These are phyloP conservation scores for Cryptococcus sp. DNA, from an alignment of 1,284 basidiomycete genomes.

Conservation along the genomic window DNA sequence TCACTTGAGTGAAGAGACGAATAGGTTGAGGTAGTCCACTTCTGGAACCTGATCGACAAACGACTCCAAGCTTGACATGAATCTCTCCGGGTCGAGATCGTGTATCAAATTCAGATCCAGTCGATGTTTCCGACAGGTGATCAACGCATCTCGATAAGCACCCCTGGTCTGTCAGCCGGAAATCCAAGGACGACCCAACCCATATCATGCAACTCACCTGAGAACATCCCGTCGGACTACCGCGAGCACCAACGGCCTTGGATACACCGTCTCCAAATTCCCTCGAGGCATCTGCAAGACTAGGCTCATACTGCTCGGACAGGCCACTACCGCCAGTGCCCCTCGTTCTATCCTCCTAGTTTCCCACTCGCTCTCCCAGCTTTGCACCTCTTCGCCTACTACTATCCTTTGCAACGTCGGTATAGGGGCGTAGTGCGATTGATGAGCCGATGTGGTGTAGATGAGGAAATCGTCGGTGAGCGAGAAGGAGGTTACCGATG, in stretches of 20 bases:
- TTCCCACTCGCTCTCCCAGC: conserved; percentile 55
- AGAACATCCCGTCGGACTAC: conserved; percentile 69
- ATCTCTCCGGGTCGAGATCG: conserved; percentile 66
- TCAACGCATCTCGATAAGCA: conserved; percentile 76
- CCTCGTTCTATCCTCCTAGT: conserved; percentile 77
- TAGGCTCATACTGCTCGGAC: conserved; percentile 79
- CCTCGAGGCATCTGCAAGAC: conserved; percentile 97
- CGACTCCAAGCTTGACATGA: conserved; percentile 57
- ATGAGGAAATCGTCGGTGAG: conserved; percentile 76
- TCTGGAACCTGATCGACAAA: conserved; percentile 84
- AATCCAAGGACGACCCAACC: neutral
- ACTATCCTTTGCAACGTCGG: conserved; percentile 32
- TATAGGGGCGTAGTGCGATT: conserved; percentile 68
- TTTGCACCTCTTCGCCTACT: conserved; percentile 22
- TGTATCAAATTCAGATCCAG: conserved; percentile 86
- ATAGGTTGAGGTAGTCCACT: conserved; percentile 88
- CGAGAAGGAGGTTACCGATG: conserved; percentile 72
- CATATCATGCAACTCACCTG: conserved; percentile 51
- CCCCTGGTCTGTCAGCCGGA: conserved; percentile 19
- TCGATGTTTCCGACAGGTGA: conserved; percentile 86
- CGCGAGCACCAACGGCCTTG: conserved; percentile 82
- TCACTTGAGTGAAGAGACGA: conserved; percentile 77
- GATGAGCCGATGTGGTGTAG: conserved; percentile 79
- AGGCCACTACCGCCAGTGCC: conserved; percentile 73
- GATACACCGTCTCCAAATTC: conserved; percentile 92